Conservation (phyloP, 495 filamentous ascomycete species). For the Podospora tetraspora region DNA sequence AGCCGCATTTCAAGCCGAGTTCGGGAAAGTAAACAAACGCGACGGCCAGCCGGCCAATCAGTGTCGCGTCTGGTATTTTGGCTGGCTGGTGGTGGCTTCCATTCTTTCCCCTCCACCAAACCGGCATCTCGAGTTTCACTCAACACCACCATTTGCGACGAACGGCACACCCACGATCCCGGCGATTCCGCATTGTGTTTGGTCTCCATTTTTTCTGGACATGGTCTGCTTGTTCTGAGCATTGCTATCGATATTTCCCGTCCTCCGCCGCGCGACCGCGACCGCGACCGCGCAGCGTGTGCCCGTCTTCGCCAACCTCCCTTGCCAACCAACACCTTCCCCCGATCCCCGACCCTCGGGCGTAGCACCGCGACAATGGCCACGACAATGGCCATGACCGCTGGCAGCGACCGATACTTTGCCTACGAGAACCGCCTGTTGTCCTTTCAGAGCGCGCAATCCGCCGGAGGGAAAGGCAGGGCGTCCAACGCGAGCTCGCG, state of each 20-base stretch:
- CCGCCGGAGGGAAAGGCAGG: conserved; percentile 52
- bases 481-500: conserved; percentile 58
- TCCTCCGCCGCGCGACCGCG: not conserved
- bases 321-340: not conserved
- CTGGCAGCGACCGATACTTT: conserved; percentile 37
- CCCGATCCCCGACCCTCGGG: conserved; percentile 3
- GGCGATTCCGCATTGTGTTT: not conserved
- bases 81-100: not conserved
- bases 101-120: conserved; percentile 6
- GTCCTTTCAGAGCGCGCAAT: conserved; percentile 58
- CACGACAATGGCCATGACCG: conserved; percentile 21
- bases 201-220: not conserved
- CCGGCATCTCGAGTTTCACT: conserved; percentile 9
- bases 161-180: conserved; percentile 2
- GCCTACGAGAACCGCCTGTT: conserved; percentile 68
- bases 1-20: conserved; percentile 1
- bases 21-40: conserved; percentile 7
- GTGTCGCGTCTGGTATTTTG: not conserved
- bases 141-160: conserved; percentile 18
- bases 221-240: conserved; percentile 7
- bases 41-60: not conserved
- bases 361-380: conserved; percentile 17
- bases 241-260: not conserved
- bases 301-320: not conserved
- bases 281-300: not conserved